These are phyloP conservation scores for Talaromyces borbonicus DNA, from an alignment of 495 filamentous ascomycete species.

Conservation along the genomic window DNA sequence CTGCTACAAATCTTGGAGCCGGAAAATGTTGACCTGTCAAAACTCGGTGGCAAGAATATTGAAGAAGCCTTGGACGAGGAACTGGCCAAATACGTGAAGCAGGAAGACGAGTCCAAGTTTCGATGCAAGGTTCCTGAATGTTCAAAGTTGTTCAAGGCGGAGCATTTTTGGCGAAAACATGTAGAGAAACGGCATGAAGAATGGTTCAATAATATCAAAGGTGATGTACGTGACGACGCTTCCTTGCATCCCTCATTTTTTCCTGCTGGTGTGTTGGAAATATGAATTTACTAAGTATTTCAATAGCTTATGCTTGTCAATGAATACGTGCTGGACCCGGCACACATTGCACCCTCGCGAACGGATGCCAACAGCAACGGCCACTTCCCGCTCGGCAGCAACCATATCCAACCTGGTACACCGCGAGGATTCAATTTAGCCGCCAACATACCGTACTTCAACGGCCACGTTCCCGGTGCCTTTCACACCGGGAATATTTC, in stretches of 20 bases:
- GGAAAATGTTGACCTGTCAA: conserved; percentile 70
- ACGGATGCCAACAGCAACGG: conserved; percentile 97
- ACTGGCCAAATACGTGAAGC: conserved; percentile 77
- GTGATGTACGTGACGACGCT: conserved; percentile 81
- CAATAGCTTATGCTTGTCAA: conserved; percentile 82
- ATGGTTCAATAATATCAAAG: conserved; percentile 71
- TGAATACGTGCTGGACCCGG: conserved; percentile 83
- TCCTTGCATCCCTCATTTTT: not conserved
- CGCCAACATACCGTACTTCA: conserved; percentile 47
- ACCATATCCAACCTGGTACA: conserved; percentile 67
- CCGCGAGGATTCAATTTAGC: conserved; percentile 85
- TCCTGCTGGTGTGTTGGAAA: not conserved
- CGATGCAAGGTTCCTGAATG: conserved; percentile 94
- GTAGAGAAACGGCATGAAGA: conserved; percentile 91
- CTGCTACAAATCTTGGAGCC: conserved; percentile 85
- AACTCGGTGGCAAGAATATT: conserved; percentile 79
- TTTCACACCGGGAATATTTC: conserved; percentile 32
- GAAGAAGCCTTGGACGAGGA: conserved; percentile 85
- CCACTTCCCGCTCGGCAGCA: conserved; percentile 73
- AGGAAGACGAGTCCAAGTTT: conserved; percentile 93
- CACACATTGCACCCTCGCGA: conserved; percentile 82
- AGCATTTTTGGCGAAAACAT: conserved; percentile 95
- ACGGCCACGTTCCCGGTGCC: conserved; percentile 19
- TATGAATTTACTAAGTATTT: conserved; percentile 12
- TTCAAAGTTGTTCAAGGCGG: conserved; percentile 93